Base-by-base conservation (phyloP, 2,329 filamentous ascomycete species). In the Alternaria tenuissima region DNA sequence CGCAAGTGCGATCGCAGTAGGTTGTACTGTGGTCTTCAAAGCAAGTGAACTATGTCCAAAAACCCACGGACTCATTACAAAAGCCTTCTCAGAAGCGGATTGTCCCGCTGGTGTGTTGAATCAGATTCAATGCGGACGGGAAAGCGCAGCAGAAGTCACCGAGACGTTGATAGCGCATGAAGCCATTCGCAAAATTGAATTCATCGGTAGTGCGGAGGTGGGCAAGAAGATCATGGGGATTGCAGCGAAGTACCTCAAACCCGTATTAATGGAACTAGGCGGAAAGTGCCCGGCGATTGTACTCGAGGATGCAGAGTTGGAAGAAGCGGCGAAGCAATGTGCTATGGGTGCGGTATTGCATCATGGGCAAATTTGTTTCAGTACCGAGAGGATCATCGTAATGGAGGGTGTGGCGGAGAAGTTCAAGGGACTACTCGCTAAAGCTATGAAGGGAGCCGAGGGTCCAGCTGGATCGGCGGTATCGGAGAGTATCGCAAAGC, bases 261-360 rank as follows among this genome's bases (percentile, higher is more conserved):
- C 91, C 0, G 84, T 91, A 0, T 80, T 95, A 3, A 84, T 95
- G 70, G 93, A 96, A 77, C 82, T 96, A 1, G 93, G 93, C 4
- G 92, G 92, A 38, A 96, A 96, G 76, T 89, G 90, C 1, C 87
- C 88, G 0, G 88, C 90, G 3, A 88, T 96, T 61, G 88, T 96
- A 1, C 88, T 90, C 75, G 88, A 91, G 55, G 92, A 96, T 77
- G 92, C 93, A 11, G 85, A 95, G 57, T 16, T 72, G 18, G 46
- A 55, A 32, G 63, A 68, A 28, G 67, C 70, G 5, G 70, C 70
- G 0, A 52, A 18, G n/a, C 47, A 69, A n/a, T 72, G 70, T 44
- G 64, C 66, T 1, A 52, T 68, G 46, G 67, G 70, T 20, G 70
- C 68, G 57, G 57, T 62, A 43, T 51, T 57, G 30, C 43, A 69